Evolutionary conservation across 2,329 filamentous ascomycete species (phyloP).

Genomic region (Trichoderma atrobrunneum): DNA sequence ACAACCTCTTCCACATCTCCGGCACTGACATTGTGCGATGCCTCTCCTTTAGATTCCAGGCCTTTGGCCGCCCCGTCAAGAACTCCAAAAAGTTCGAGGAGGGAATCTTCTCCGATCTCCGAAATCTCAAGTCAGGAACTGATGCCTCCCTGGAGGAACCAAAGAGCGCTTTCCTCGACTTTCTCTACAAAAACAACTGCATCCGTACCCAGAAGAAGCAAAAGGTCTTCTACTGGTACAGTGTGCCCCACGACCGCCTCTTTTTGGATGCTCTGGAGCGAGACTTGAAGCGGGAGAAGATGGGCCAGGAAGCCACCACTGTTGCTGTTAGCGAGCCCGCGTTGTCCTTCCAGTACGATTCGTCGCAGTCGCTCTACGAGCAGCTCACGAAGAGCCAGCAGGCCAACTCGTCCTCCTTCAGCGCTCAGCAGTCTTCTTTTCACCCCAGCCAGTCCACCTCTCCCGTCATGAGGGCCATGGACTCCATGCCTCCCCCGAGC

Average conservation of each 20-base stretch:
- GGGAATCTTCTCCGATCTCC: constrained; percentile 96
- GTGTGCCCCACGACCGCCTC: constrained; percentile 93
- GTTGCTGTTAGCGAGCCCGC: constrained; percentile 96
- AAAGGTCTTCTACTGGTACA: constrained; percentile 99
- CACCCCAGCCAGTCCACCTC: constrained; percentile 78
- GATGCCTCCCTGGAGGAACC: constrained; percentile 98
- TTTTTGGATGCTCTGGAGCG: constrained; percentile 97
- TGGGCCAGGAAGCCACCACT: constrained; percentile 96
- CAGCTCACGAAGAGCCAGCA: constrained; percentile 99
- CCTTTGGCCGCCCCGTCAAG: constrained; percentile 96
- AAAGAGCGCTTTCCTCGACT: constrained; percentile 97
- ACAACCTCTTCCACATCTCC: constrained; percentile 98
- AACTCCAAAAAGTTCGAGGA: constrained; percentile 99
- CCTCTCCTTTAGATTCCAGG: constrained; percentile 96
- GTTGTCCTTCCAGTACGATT: constrained; percentile 98
- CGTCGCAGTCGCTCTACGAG: constrained; percentile 97
- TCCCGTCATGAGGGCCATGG: constrained; percentile 84
- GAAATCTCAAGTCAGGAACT: constrained; percentile 96
- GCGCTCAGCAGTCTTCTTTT: constrained; percentile 69
- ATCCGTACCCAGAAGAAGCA: constrained; percentile 99
- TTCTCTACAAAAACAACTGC: constrained; percentile 99
- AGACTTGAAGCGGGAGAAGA: constrained; percentile 98
- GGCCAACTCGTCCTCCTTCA: constrained; percentile 96
- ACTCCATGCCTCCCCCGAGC: constrained; percentile 88
- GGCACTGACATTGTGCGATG: constrained; percentile 98